Evolutionary conservation across 139 green algal genomes (phyloP), one percentile per base, ranked within the genome.

Genomic region (Ettlia oleoabundans): DNA sequence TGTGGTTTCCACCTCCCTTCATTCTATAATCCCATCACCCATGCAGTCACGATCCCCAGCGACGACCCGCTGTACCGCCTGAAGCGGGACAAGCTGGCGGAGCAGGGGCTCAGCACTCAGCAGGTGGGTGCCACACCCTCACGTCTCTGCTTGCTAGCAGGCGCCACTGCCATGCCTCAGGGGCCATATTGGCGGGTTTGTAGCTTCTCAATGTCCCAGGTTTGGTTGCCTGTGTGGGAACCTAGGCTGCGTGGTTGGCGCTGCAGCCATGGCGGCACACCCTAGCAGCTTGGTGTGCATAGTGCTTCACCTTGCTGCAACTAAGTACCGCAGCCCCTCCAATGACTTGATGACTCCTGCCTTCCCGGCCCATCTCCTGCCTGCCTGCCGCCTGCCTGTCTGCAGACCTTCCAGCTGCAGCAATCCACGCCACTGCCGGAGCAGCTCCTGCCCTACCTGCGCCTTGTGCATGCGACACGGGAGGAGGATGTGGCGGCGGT

Each of bases 31-130:
- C n/a, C n/a, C n/a, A 15, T 15, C 47, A 15, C 47, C 15, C 47
- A 40, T 66, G 81, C 84, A 63, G 86, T 85, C 63, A 91, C 82
- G 33, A 89, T 92, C 75, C 86, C 91, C 30, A 86, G 73, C 53
- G 82, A 81, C 2, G 95, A 98, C 83, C 94, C 94, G 3, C 88
- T 98, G 33, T 98, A 93, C 90, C 88, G 92, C 63, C 21, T 80
- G 35, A 98, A 98, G 89, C 85, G 94, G 1, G 85, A 80, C 30
- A 73, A 85, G 28, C 89, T 98, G 72, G 85, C 85, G 30, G 85
- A 93, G 72, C 70, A 87, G 18, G 82, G 83, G 47, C 82, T 89
- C 30, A 78, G 90, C 33, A 92, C 90, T 3, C 82, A 89, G 69
- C 89, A 95, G 85, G 72, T 21, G 8, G 33, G 52, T 5, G 4